phyloP scores from a whole-genome alignment of 2,329 filamentous ascomycete genomes.

The Hypoxylon sp. region DNA sequence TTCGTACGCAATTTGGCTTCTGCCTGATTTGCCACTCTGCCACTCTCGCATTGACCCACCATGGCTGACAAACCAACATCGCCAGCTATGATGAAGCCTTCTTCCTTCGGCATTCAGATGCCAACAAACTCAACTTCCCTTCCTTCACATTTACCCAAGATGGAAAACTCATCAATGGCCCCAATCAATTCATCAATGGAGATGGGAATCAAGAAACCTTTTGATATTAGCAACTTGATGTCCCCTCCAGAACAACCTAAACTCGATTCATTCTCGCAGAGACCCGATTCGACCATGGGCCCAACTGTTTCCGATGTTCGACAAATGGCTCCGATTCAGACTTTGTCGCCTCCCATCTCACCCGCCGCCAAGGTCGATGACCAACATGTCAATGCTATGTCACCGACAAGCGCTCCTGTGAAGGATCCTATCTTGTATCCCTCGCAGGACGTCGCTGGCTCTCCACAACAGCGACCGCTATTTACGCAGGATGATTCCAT shows the following conservation, averaged over 20 bases:
- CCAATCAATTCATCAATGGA: slow-evolving; percentile 34
- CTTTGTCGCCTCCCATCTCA: slow-evolving; percentile 72
- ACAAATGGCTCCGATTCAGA: slow-evolving; percentile 58
- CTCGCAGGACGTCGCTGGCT: slow-evolving; percentile 58
- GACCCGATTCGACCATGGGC: slow-evolving; percentile 47
- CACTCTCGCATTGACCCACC: slow-evolving; percentile 36
- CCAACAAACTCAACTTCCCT: slow-evolving; percentile 29
- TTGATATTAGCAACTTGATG: slow-evolving; percentile 70
- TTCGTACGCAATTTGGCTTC: slow-evolving; percentile 46
- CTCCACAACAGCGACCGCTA: slow-evolving; percentile 64
- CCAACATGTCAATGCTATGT: slow-evolving; percentile 48
- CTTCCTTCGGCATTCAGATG: slow-evolving; percentile 41
- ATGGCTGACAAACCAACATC: slow-evolving; percentile 53
- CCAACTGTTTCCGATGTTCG: slow-evolving; percentile 51
- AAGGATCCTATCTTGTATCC: slow-evolving; percentile 74
- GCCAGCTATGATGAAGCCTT: slow-evolving; percentile 41
- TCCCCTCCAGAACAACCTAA: slow-evolving; percentile 72
- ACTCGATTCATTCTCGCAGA: slow-evolving; percentile 66
- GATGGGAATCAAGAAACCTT: slow-evolving; percentile 57
- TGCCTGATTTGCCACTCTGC: slow-evolving; percentile 52
- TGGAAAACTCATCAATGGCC: slow-evolving; percentile 42
- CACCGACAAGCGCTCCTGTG: slow-evolving; percentile 54
- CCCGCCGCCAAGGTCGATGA: slow-evolving; percentile 62
- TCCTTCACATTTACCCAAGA: slow-evolving; percentile 23
- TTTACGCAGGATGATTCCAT: slow-evolving; percentile 62